Conservation (phyloP, 2,329 filamentous ascomycete species). For the Fusarium sp. region DNA sequence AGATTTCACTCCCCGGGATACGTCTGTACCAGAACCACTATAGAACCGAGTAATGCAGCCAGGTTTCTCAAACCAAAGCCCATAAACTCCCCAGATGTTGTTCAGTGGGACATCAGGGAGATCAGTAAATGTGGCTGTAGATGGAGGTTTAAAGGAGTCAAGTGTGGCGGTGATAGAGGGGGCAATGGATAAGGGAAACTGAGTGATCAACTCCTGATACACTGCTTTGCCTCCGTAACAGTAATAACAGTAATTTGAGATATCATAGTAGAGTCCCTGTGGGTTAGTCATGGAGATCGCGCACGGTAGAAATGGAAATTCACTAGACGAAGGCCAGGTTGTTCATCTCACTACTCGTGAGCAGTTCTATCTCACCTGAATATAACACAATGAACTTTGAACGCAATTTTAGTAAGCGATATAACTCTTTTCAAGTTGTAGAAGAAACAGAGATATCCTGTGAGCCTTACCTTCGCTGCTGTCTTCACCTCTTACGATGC, state of each 20-base stretch:
- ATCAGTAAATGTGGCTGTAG: too few relatives aligned
- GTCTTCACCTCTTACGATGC: neutral
- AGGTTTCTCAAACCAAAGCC: too few relatives aligned
- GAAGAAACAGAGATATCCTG: fast-evolving
- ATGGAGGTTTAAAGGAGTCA: too few relatives aligned
- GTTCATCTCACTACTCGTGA: fast-evolving
- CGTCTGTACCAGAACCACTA: too few relatives aligned
- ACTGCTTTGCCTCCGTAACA: fast-evolving
- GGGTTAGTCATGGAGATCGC: neutral
- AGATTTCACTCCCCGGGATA: fast-evolving
- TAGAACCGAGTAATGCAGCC: too few relatives aligned
- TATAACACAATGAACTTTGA: neutral
- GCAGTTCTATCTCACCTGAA: fast-evolving
- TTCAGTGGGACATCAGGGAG: too few relatives aligned
- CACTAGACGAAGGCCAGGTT: neutral
- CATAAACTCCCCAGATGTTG: too few relatives aligned
- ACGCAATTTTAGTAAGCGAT: neutral
- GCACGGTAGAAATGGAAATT: neutral
- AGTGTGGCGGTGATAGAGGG: too few relatives aligned
- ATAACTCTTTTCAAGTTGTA: neutral
- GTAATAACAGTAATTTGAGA: neutral
- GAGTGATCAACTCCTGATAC: fast-evolving
- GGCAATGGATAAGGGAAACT: neutral
- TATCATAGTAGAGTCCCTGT: neutral
- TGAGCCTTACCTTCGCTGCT: fast-evolving